A percentile compares a stretch with the other conserved stretches of the same genome.
Conservation (phyloP, 805 yeast species). For the Saccharomycopsis sp. region DNA sequence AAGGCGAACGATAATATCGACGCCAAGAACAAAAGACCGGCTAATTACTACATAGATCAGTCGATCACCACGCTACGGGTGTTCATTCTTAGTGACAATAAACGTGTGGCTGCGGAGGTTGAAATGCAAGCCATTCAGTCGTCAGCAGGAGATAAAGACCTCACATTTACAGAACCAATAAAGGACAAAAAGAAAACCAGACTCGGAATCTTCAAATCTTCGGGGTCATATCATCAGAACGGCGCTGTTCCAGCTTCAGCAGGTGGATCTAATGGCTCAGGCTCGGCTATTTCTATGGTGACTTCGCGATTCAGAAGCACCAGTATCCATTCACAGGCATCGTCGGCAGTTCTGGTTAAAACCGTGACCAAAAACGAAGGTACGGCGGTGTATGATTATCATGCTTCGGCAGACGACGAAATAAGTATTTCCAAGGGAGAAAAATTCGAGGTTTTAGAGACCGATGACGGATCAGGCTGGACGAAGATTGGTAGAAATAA, state of each 20-base stretch:
- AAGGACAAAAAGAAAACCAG: constrained; percentile 58
- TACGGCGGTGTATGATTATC: constrained; percentile 59
- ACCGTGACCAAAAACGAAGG: constrained; percentile 22
- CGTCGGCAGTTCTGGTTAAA: constrained; percentile 25
- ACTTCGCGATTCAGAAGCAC: constrained; percentile 31
- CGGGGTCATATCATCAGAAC: constrained; percentile 10
- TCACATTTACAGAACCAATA: constrained; percentile 46
- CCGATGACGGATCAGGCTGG: constrained; percentile 95
- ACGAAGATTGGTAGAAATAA: constrained; percentile 48
- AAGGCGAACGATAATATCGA: constrained; percentile 46
- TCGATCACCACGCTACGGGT: constrained; percentile 42
- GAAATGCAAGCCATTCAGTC: constrained; percentile 85
- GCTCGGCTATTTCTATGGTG: background rate
- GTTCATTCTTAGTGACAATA: constrained; percentile 68
- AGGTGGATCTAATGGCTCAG: background rate
- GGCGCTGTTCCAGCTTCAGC: background rate
- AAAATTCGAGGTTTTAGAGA: constrained; percentile 45
- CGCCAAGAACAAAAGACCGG: constrained; percentile 3
- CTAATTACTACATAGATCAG: constrained; percentile 32
- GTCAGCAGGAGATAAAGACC: constrained; percentile 70
- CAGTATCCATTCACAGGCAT: constrained; percentile 22
- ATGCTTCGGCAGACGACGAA: constrained; percentile 73
- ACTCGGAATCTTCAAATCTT: constrained; percentile 32
- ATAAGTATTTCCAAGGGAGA: constrained; percentile 57
- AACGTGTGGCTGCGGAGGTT: constrained; percentile 71